Percentiles rank a stretch among this genome's conserved stretches.
Conservation (phyloP, 768 basidiomycete genomes). For the Phylloporus sp. region DNA sequence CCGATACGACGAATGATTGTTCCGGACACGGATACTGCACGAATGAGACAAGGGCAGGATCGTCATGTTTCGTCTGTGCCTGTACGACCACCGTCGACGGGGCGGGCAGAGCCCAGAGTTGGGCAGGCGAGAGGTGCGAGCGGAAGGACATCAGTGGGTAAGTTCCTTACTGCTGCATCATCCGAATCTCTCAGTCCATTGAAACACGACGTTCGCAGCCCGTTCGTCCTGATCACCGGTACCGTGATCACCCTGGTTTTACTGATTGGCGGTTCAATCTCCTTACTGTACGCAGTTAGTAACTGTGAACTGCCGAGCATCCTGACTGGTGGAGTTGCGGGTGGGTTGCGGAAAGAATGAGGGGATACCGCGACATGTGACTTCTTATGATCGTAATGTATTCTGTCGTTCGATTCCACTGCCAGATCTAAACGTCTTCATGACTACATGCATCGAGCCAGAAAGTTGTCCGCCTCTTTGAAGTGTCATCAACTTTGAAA, state of each 20-base stretch:
- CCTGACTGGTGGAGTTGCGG: conserved; percentile 56
- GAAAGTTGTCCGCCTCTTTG: not conserved
- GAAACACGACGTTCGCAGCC: conserved; percentile 38
- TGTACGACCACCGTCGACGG: conserved; percentile 48
- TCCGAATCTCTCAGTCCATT: not conserved
- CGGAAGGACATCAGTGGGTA: conserved; percentile 78
- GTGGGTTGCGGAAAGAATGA: conserved; percentile 50
- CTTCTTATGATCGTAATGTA: not conserved
- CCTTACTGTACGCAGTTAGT: conserved; percentile 61
- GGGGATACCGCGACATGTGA: not conserved
- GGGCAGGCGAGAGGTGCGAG: conserved; percentile 77
- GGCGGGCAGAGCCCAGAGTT: conserved; percentile 54
- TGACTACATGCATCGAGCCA: not conserved
- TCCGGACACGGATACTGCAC: conserved; percentile 70
- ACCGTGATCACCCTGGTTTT: conserved; percentile 62
- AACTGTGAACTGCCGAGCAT: conserved; percentile 68
- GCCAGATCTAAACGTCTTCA: not conserved
- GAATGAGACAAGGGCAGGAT: conserved; percentile 54
- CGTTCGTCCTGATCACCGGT: conserved; percentile 71
- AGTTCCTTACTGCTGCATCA: conserved; percentile 27
- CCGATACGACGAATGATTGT: conserved; percentile 59
- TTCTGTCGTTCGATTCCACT: not conserved
- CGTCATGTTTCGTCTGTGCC: conserved; percentile 46
- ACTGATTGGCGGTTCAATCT: conserved; percentile 62
- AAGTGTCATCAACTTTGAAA: not conserved